phyloP scores from a whole-genome alignment of 495 filamentous ascomycete genomes.

The Hyaloscypha hepaticicola region DNA sequence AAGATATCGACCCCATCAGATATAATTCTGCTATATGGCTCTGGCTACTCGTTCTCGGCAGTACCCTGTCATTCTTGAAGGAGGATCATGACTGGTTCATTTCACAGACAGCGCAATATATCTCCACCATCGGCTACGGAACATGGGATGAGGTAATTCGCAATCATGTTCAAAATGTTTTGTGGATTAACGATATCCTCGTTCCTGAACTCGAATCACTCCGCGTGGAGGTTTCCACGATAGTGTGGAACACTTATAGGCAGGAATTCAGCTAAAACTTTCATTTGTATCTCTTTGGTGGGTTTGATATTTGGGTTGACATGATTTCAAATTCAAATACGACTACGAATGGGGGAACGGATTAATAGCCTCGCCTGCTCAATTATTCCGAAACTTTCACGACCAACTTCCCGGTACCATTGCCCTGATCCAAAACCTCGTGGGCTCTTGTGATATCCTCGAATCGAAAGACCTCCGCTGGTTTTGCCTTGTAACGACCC shows the following conservation, averaged over 20 bases:
- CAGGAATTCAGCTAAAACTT: not conserved
- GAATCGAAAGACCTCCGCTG: slow-evolving; percentile 20
- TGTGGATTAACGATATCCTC: slow-evolving; percentile 18
- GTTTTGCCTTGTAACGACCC: slow-evolving; percentile 21
- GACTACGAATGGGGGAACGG: too few relatives aligned
- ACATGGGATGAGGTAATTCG: slow-evolving; percentile 12
- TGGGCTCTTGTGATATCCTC: slow-evolving; percentile 21
- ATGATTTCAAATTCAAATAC: too few relatives aligned
- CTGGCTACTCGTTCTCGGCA: slow-evolving; percentile 18
- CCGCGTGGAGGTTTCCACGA: not conserved
- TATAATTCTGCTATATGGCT: not conserved
- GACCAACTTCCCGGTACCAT: slow-evolving; percentile 19
- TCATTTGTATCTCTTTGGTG: not conserved
- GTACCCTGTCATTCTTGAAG: not conserved
- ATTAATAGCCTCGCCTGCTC: not conserved
- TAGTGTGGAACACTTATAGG: not conserved
- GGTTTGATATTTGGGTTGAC: too few relatives aligned
- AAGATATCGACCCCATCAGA: not conserved
- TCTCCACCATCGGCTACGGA: not conserved
- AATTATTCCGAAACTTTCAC: slow-evolving; percentile 15
- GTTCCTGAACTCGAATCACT: slow-evolving; percentile 10
- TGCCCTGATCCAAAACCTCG: slow-evolving; percentile 17
- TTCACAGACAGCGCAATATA: not conserved
- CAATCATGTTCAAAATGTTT: not conserved
- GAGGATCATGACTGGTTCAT: slow-evolving; percentile 16